Base-by-base conservation (phyloP, 257 asterid species). In the Eustoma russellianum region DNA sequence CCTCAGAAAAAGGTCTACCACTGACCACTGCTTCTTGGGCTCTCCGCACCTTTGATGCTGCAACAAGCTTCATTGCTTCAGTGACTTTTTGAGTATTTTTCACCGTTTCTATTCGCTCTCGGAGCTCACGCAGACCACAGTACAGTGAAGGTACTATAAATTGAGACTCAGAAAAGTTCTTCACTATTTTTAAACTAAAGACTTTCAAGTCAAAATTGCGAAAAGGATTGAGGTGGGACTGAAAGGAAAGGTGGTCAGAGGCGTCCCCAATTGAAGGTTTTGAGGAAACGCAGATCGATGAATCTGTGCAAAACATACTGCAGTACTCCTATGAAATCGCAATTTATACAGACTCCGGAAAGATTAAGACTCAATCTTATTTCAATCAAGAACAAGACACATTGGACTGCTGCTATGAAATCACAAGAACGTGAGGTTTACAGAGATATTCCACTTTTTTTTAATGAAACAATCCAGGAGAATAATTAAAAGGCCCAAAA, bases 21-120 rank as follows among this genome's bases (percentile, higher is more conserved):
- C 61, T 78, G 9, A 82, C 62, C 44, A 76, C 93, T 2, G 93
- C 85, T 67, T 85, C 93, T 61, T 85, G 95, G 33, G 95, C 93
- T 59, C 71, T 60, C 56, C 95, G 75, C 17, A 85, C 79, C 69
- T 76, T 86, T 5, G 95, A 87, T 14, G 90, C 95, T 24, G 93
- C 79, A 4, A 85, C 92, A 28, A 86, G 64, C 30, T 80, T 80
- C 95, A 77, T 86, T 6, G 85, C 89, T 68, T 86, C 93, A 17
- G 93, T 74, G 50, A 82, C 59, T 59, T 86, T 86, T 13, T 83
- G 87, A 17, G 82, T 77, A 64, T 66, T 83, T 13, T 80, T 86
- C 33, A 86, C 79, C 5, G 88, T 28, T 17, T 74, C 77, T 41
- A 86, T 80, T 72, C 93, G 50, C 19, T 74, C 74, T n/a, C 82